Conservation (phyloP, 257 asterid genomes). For the Lavandula angustifolia region DNA sequence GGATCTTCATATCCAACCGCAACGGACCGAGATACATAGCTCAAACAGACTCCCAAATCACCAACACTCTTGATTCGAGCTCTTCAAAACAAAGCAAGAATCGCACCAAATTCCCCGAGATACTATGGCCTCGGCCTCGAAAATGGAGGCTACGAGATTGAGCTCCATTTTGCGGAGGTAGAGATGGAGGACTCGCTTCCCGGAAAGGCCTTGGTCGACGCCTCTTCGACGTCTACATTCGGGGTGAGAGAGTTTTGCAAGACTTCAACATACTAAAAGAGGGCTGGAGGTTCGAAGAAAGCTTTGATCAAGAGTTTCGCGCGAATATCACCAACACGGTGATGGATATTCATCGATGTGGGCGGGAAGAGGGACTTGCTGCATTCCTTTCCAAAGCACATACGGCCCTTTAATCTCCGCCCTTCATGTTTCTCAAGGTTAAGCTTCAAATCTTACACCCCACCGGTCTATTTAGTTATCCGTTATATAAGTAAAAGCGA, state of each 20-base stretch:
- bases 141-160: constrained; percentile 47
- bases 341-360: constrained; percentile 58
- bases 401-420: constrained; percentile 64
- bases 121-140: constrained; percentile 63
- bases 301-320: constrained; percentile 48
- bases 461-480: too few species aligned
- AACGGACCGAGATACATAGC: constrained; percentile 41
- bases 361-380: constrained; percentile 73
- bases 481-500: too few species aligned
- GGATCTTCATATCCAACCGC: constrained; percentile 52
- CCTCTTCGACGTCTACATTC: constrained; percentile 55
- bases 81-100: constrained; percentile 56
- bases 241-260: constrained; percentile 53
- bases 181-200: constrained; percentile 53
- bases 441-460: neutral
- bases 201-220: constrained; percentile 68
- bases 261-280: constrained; percentile 51
- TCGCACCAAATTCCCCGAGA: constrained; percentile 54
- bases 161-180: constrained; percentile 70
- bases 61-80: constrained; percentile 57
- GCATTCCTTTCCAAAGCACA: constrained; percentile 69
- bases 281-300: constrained; percentile 58
- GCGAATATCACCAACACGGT: constrained; percentile 56
- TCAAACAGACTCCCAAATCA: constrained; percentile 55
- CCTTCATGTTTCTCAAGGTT: constrained; percentile 56